A percentile compares a stretch with the other conserved stretches of the same genome.
Evolutionary conservation across 495 filamentous ascomycete genomes (phyloP).

Genomic region (Rostrohypoxylon terebratum): DNA sequence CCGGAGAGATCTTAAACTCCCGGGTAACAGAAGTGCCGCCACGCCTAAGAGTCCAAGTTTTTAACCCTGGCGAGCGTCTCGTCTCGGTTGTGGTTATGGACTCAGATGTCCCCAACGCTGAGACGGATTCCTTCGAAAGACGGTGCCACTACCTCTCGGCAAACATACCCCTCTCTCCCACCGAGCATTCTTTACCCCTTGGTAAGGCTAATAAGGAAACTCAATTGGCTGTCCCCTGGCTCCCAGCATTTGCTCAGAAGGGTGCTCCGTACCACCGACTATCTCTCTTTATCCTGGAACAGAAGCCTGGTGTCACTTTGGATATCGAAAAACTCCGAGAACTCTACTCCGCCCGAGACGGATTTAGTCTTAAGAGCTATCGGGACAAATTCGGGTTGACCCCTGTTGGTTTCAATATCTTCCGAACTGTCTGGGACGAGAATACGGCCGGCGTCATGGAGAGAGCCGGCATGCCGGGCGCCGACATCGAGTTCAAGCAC

Average conservation of each 20-base stretch:
- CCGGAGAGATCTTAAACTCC: slow-evolving; percentile 82
- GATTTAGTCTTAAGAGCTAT: slow-evolving; percentile 78
- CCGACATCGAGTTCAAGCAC: slow-evolving; percentile 85
- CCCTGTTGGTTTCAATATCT: slow-evolving; percentile 85
- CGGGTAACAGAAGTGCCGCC: slow-evolving; percentile 73
- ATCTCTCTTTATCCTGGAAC: slow-evolving; percentile 83
- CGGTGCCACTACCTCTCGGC: slow-evolving; percentile 86
- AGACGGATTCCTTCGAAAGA: slow-evolving; percentile 80
- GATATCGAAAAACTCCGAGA: slow-evolving; percentile 70
- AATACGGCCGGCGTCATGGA: slow-evolving; percentile 87
- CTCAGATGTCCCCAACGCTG: slow-evolving; percentile 85
- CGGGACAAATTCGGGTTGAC: slow-evolving; percentile 73
- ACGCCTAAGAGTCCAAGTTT: slow-evolving; percentile 83
- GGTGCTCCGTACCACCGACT: slow-evolving; percentile 92
- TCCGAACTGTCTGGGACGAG: slow-evolving; percentile 91
- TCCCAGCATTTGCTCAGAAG: slow-evolving; percentile 87
- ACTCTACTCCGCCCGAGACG: slow-evolving; percentile 65
- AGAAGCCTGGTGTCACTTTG: slow-evolving; percentile 70
- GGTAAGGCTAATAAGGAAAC: slow-evolving; percentile 61
- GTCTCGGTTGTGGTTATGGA: slow-evolving; percentile 89
- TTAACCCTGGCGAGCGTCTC: slow-evolving; percentile 81
- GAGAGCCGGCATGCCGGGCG: slow-evolving; percentile 75
- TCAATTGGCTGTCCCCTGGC: slow-evolving; percentile 81
- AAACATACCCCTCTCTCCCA: slow-evolving; percentile 67
- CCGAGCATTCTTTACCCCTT: slow-evolving; percentile 61